Evolutionary conservation across 768 basidiomycete species (phyloP), one percentile per base, ranked within the genome.

Genomic region (Phlebiopsis gigantea): DNA sequence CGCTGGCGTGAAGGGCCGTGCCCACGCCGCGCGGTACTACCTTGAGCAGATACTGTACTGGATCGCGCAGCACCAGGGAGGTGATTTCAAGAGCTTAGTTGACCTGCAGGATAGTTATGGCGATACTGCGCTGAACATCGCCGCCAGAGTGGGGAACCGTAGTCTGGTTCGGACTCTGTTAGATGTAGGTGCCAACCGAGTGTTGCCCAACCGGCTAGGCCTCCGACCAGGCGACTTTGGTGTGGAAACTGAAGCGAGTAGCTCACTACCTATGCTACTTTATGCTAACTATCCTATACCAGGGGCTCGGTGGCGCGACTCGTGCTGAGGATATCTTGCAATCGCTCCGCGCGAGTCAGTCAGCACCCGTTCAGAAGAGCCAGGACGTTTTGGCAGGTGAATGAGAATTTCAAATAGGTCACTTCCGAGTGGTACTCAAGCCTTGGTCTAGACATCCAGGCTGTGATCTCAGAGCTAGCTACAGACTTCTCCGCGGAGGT

Each of bases 71-170:
- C 75, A 86, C 58, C 83, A 93, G 63, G 80, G 78, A 7, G 88
- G 86, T 1, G 84, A 88, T 62, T 93, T 92, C 66, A 78, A 79
- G 63, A 85, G 82, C 4, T 72, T 98, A 50, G 85, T 98, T 10
- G 93, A 98, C 69, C 74, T 96, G 42, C 91, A 93, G 71, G 97
- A 99, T 66, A 85, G 90, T 62, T 88, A 98, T 68, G 97, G 96
- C 0, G 97, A 99, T 67, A 98, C 96, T 0, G 93, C 93, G 6
- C 70, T 99, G 65, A 97, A 97, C 72, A 90, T 98, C 63, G 93
- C 96, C 14, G 95, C 96, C 0, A 74, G 96, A 55, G 88, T 98
- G 0, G 97, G 97, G 1, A 97, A 93, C 69, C 78, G 88, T 59
- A 86, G 87, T 59, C 69, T 98, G 57, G 93, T 98, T 14, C 78